Conservation (phyloP, 2,329 filamentous ascomycete genomes). For the Mollisiaceae sp. region DNA sequence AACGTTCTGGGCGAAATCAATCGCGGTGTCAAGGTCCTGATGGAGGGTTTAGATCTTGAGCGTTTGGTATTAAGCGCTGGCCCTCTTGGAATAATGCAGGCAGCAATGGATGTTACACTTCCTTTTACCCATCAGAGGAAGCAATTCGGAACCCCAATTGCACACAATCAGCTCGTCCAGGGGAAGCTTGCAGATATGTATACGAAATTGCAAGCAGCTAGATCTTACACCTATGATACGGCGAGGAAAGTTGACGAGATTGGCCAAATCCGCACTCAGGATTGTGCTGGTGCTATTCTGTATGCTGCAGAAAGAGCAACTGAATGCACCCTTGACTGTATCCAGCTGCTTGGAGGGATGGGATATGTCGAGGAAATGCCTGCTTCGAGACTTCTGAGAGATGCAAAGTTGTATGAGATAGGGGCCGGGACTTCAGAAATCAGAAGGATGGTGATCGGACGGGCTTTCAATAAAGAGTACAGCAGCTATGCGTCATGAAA, state of each 20-base stretch:
- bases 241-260: slow-evolving; percentile 80
- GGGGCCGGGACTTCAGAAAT: slow-evolving; percentile 96
- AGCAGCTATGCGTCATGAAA: slow-evolving; percentile 32
- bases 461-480: slow-evolving; percentile 43
- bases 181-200: slow-evolving; percentile 97
- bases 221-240: slow-evolving; percentile 87
- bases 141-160: slow-evolving; percentile 87
- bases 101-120: slow-evolving; percentile 80
- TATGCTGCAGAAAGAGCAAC: slow-evolving; percentile 92
- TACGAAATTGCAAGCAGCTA: slow-evolving; percentile 83
- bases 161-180: slow-evolving; percentile 91
- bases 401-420: slow-evolving; percentile 88
- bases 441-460: slow-evolving; percentile 88
- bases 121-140: slow-evolving; percentile 89
- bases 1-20: slow-evolving; percentile 83
- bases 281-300: slow-evolving; percentile 92
- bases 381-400: slow-evolving; percentile 80
- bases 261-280: slow-evolving; percentile 77
- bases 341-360: slow-evolving; percentile 93
- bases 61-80: slow-evolving; percentile 89
- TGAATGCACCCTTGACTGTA: slow-evolving; percentile 83
- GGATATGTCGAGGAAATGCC: slow-evolving; percentile 96
- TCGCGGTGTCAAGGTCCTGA: slow-evolving; percentile 85
- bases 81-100: slow-evolving; percentile 93
- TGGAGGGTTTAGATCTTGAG: slow-evolving; percentile 96